Base-by-base conservation (phyloP, 352 stramenopile species). In the Phytopythium litorale region DNA sequence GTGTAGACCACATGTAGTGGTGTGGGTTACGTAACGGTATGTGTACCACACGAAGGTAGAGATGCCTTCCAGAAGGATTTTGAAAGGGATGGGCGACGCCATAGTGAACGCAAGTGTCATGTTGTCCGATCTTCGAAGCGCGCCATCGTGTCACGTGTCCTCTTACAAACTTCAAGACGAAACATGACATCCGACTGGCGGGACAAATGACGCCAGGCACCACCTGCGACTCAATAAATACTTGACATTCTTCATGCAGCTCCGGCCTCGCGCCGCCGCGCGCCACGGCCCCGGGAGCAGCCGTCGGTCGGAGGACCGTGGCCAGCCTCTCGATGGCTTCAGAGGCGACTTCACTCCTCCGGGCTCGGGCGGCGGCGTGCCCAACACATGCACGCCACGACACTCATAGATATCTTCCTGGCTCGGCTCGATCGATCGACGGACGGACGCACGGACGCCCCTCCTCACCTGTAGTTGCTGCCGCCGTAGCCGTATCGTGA, bases 401-500 rank as follows among this genome's bases (percentile, higher is more conserved):
- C 48, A 37, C 12, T 54, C 48, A 54, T 54, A 54, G 48, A 54
- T 54, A 54, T 46, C 40, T 46, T 18, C 40, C 9, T 8, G 7
- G 4, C 21, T 21, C 45, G 7, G 23, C 46, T 35, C 5, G 46
- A 4, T 33, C 11, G 38, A 43, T 12, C 3, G 15, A 43, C 37
- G 16, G 11, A 21, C 16, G 15, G 38, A 45, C 13, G 12, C 1
- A n/a, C 38, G 12, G 15, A 45, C 42, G 42, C 19, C 9, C 1
- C 45, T 21, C 48, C 28, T 54, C 48, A 54, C 21, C 51, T 57
- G 51, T 57, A 45, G 51, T n/a, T 45, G 51, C n/a, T 50, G 54
- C 38, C 73, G 48, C 58, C 67, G 50, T 62, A 68, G 62, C 58
- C 56, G 64, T 84, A 77, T 49, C 74, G 67, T 25, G 74, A 79